Conservation (phyloP, 2,329 filamentous ascomycete genomes). For the Lanzia echinophila region DNA sequence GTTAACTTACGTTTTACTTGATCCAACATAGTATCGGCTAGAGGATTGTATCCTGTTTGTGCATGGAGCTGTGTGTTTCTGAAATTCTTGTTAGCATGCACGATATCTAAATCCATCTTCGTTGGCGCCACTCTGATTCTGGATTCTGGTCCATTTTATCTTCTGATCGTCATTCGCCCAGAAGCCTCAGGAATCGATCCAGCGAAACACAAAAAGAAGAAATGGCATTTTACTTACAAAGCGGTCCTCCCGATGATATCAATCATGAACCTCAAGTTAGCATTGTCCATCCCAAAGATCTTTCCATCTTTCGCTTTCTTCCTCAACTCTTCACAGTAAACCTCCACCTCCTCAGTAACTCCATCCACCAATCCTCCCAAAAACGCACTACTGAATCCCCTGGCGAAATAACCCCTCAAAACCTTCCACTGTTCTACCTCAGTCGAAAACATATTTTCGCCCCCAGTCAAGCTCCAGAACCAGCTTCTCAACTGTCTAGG, state of each 20-base stretch:
- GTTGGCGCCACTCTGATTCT: too few species aligned
- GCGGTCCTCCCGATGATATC: conserved; percentile 18
- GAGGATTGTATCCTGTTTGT: conserved; percentile 16
- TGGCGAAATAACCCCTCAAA: conserved; percentile 19
- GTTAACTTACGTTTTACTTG: conserved; percentile 16
- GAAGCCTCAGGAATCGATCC: too few species aligned
- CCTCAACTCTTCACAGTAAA: not conserved
- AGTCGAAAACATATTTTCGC: conserved; percentile 15
- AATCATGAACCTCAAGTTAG: conserved; percentile 18
- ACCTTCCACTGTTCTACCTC: conserved; percentile 21
- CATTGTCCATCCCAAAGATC: conserved; percentile 16
- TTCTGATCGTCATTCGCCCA: too few species aligned
- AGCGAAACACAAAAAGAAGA: not conserved
- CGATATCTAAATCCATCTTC: too few species aligned
- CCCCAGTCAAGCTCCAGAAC: conserved; percentile 13
- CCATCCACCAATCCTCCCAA: conserved; percentile 13
- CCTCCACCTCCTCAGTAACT: conserved; percentile 17
- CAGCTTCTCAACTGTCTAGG: conserved; percentile 13
- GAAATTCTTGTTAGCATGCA: not conserved
- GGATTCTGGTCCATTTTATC: too few species aligned
- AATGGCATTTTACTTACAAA: conserved; percentile 1
- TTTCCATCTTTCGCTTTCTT: conserved; percentile 15
- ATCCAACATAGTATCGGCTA: conserved; percentile 16
- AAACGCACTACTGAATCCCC: conserved; percentile 19
- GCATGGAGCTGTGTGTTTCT: conserved; percentile 14